Evolutionary conservation across 441 rosid species (phyloP), one percentile per base, ranked within the genome.

Genomic region (Metrosideros polymorpha): DNA sequence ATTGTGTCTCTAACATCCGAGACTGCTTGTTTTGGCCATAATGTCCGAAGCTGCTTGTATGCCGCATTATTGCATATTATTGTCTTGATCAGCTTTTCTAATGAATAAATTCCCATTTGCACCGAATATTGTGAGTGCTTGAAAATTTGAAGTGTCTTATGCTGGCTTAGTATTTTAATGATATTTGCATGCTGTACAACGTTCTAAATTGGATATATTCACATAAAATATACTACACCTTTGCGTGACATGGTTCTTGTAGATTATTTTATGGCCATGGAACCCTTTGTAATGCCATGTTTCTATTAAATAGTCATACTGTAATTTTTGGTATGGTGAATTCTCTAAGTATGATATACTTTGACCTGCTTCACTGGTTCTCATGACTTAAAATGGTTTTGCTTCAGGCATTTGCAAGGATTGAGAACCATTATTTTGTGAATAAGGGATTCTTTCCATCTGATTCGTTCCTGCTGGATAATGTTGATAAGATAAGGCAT

Each of bases 331-430:
- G 79, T 14, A 71, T 71, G 27, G 47, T 27, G n/a, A 71, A 35
- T 35, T 71, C 27, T 71, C 13, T 71, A 71, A 71, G 4, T 22
- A 39, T 39, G n/a, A 71, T 35, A 35, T 35, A 71, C 15, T 10
- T 71, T 71, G n/a, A 71, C 47, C 47, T 35, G 79, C 47, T 71
- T 71, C 47, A 22, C 79, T 6, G n/a, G 47, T 71, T 15, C 25
- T 52, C 83, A 85, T n/a, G 49, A 27, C 53, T 29, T 49, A 19
- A 15, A 22, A 32, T 84, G 87, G 84, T 83, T 83, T 89, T 57
- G 52, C 83, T 88, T n/a, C 94, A 97, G 99, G 99, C 99, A 47
- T 96, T 97, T 94, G 99, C 99, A 79, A 94, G 98, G 95, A 97
- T 97, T 88, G 98, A 96, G 92, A 97, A 96, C 86, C 98, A 96